Percentiles rank a stretch among this genome's conserved stretches.
Evolutionary conservation across 306 rosid genomes (phyloP).

Genomic region (Hippophae tibetana): DNA sequence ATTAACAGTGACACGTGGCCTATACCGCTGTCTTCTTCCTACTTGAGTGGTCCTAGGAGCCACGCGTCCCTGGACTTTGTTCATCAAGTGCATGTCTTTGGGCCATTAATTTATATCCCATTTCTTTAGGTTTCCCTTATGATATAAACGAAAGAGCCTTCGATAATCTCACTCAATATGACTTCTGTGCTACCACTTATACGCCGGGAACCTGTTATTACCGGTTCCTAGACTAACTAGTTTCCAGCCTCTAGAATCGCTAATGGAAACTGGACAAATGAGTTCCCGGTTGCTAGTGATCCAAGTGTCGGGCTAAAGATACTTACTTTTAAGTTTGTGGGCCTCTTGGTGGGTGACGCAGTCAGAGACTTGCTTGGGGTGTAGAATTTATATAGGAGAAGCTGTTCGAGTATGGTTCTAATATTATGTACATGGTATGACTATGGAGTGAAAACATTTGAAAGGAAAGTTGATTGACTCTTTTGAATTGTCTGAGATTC

Average conservation of each 20-base stretch:
- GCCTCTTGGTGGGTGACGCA: slow-evolving; percentile 41
- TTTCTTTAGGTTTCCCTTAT: background rate
- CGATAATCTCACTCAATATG: slow-evolving; percentile 17
- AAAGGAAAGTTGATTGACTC: slow-evolving; percentile 44
- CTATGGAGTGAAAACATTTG: slow-evolving; percentile 14
- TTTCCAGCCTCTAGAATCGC: background rate
- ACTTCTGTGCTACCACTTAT: background rate
- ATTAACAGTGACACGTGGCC: slow-evolving; percentile 36
- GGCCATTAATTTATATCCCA: slow-evolving; percentile 19
- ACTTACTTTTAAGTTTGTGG: background rate
- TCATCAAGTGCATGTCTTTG: slow-evolving; percentile 62
- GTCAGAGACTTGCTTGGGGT: slow-evolving; percentile 17
- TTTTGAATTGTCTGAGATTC: slow-evolving; percentile 38
- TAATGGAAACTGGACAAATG: slow-evolving; percentile 4
- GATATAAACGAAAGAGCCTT: background rate
- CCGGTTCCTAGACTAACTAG: slow-evolving; percentile 5
- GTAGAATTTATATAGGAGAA: slow-evolving; percentile 21
- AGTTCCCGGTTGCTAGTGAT: background rate
- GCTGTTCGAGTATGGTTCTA: slow-evolving; percentile 5
- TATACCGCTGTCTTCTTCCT: slow-evolving; percentile 22
- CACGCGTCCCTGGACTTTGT: slow-evolving; percentile 50
- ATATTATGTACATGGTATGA: too few species aligned
- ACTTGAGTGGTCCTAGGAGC: slow-evolving; percentile 32
- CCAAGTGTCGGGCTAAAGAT: slow-evolving; percentile 30
- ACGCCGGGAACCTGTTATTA: slow-evolving; percentile 25